These are phyloP conservation scores for Pyronema domesticum DNA, from an alignment of 495 filamentous ascomycete genomes.

Conservation along the genomic window DNA sequence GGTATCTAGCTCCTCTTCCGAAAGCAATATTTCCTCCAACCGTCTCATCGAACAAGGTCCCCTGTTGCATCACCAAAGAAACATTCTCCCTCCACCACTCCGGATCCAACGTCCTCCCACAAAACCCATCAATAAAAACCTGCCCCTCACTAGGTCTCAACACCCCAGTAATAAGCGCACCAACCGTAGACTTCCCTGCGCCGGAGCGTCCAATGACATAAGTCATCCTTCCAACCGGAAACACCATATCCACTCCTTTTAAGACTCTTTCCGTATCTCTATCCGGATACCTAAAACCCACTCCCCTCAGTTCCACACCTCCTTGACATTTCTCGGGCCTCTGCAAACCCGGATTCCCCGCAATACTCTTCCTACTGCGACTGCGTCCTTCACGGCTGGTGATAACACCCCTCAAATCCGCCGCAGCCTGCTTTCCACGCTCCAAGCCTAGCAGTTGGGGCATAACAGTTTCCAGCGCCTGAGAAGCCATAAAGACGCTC, in stretches of 20 bases:
- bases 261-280: conserved; percentile 47
- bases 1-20: conserved; percentile 35
- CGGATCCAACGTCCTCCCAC: conserved; percentile 43
- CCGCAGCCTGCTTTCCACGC: conserved; percentile 62
- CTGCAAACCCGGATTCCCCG: conserved; percentile 4
- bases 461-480: conserved; percentile 52
- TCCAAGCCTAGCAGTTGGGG: conserved; percentile 58
- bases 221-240: conserved; percentile 52
- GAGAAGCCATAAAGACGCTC: conserved; percentile 55
- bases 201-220: conserved; percentile 80
- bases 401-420: conserved; percentile 36
- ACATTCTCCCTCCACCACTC: conserved; percentile 65
- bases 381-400: conserved; percentile 18
- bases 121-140: conserved; percentile 49
- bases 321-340: conserved; percentile 36
- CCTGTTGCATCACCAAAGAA: conserved; percentile 69
- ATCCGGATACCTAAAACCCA: conserved; percentile 71
- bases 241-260: conserved; percentile 41
- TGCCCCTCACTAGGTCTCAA: conserved; percentile 49
- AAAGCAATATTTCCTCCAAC: conserved; percentile 68
- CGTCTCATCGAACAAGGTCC: conserved; percentile 67
- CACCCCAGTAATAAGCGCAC: conserved; percentile 59
- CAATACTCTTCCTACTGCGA: not conserved
- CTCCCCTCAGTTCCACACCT: conserved; percentile 51
- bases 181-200: conserved; percentile 83